A percentile compares a stretch with the other conserved stretches of the same genome.
Conservation (phyloP, 352 stramenopile species). For the Detonula confervacea region DNA sequence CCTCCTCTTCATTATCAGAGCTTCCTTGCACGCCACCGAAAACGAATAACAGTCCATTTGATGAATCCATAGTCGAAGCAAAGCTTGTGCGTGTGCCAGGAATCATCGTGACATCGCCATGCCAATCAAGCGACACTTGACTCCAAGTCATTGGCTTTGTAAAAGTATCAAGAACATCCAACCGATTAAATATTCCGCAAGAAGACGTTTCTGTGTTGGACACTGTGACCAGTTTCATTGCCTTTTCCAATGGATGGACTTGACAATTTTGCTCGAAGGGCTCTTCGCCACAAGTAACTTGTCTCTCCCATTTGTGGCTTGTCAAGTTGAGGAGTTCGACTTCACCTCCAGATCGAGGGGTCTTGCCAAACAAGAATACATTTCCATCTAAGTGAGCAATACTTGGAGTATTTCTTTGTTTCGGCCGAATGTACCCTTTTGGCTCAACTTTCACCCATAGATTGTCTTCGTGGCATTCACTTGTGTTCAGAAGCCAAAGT, state of each 20-base stretch:
- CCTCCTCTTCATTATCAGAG: neutral
- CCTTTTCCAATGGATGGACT: constrained; percentile 21
- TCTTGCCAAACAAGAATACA: constrained; percentile 22
- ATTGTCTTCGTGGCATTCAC: neutral
- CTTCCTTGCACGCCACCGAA: constrained; percentile 23
- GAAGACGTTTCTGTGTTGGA: constrained; percentile 17
- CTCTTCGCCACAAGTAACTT: constrained; percentile 26
- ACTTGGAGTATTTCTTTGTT: constrained; percentile 3
- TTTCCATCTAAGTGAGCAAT: constrained; percentile 15
- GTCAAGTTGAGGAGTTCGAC: constrained; percentile 20
- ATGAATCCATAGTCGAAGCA: constrained; percentile 18
- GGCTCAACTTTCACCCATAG: constrained; percentile 13
- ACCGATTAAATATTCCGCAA: constrained; percentile 26
- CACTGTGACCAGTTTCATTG: constrained; percentile 20
- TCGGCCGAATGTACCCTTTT: constrained; percentile 9
- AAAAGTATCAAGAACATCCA: constrained; percentile 16
- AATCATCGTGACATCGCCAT: constrained; percentile 28
- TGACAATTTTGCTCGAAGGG: constrained; percentile 22
- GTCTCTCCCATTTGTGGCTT: constrained; percentile 7
- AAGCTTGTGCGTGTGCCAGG: constrained; percentile 11
- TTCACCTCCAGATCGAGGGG: constrained; percentile 13
- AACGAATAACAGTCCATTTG: constrained; percentile 11
- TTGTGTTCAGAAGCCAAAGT: constrained; percentile 9
- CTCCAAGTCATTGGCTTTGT: constrained; percentile 28
- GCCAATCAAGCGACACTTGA: constrained; percentile 10